Evolutionary conservation across 495 filamentous ascomycete genomes (phyloP).

Genomic region (Lentithecium fluviatile): DNA sequence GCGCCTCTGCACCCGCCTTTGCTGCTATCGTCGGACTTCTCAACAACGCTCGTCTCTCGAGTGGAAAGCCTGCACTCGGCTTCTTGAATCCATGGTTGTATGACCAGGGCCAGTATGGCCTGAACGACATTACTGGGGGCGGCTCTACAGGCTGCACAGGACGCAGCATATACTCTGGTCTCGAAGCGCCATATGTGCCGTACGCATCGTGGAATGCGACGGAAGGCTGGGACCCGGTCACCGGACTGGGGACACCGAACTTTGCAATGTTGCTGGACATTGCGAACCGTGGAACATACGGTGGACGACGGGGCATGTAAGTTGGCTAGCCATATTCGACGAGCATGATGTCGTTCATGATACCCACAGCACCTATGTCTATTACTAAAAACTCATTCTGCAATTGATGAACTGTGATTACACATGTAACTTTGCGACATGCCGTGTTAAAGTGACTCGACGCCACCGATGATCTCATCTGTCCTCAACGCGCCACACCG

Average conservation of each 20-base stretch:
- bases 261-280: slow-evolving; percentile 41
- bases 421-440: background rate
- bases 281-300: slow-evolving; percentile 21
- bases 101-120: slow-evolving; percentile 48
- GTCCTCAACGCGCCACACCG: background rate
- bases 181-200: slow-evolving; percentile 37
- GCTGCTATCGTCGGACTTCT: slow-evolving; percentile 63
- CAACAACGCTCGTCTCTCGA: slow-evolving; percentile 63
- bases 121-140: slow-evolving; percentile 65
- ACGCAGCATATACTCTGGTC: slow-evolving; percentile 48
- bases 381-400: too few species aligned
- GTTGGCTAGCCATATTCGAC: too few species aligned
- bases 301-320: slow-evolving; percentile 12
- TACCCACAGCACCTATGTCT: too few species aligned
- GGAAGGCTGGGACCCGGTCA: slow-evolving; percentile 61
- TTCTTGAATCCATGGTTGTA: slow-evolving; percentile 80
- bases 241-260: slow-evolving; percentile 58
- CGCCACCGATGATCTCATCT: slow-evolving; percentile 3
- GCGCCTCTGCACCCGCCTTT: slow-evolving; percentile 62
- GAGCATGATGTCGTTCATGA: too few species aligned
- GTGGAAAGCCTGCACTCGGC: slow-evolving; percentile 58
- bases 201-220: slow-evolving; percentile 48
- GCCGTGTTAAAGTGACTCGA: background rate
- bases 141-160: slow-evolving; percentile 62
- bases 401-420: background rate